A percentile compares a stretch with the other conserved stretches of the same genome.
Conservation (phyloP, 495 filamentous ascomycete species). For the Neurospora sp. region DNA sequence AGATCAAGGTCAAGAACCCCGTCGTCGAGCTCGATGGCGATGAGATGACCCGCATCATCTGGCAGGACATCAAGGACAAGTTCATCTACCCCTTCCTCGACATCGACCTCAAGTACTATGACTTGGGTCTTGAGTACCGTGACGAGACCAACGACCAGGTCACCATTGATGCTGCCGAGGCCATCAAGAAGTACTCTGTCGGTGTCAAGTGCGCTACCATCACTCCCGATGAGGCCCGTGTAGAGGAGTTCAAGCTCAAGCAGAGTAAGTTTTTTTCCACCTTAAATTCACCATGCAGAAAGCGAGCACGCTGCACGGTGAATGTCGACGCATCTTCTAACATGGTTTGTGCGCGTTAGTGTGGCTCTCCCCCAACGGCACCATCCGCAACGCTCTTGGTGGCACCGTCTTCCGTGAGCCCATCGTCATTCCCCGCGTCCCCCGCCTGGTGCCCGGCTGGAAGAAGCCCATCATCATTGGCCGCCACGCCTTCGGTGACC, state of each 20-base stretch:
- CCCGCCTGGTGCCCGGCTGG: conserved; percentile 90
- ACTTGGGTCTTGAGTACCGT: conserved; percentile 88
- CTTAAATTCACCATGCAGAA: neutral
- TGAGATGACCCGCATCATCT: conserved; percentile 99
- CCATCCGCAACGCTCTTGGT: conserved; percentile 89
- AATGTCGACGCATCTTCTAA: neutral
- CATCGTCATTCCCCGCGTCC: conserved; percentile 87
- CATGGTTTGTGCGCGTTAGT: conserved; percentile 38
- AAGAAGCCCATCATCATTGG: conserved; percentile 98
- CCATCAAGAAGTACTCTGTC: conserved; percentile 96
- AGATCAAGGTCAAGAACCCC: conserved; percentile 97
- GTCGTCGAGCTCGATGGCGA: conserved; percentile 96
- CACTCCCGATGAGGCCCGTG: conserved; percentile 91
- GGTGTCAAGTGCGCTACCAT: conserved; percentile 99
- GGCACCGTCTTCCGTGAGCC: conserved; percentile 98
- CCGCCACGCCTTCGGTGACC: conserved; percentile 96
- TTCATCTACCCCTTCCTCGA: conserved; percentile 93
- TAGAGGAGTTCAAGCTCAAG: conserved; percentile 97
- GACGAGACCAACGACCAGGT: conserved; percentile 95
- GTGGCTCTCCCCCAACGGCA: conserved; percentile 98
- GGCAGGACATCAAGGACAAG: conserved; percentile 97
- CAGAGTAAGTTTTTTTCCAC: conserved; percentile 51
- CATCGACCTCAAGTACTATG: conserved; percentile 98
- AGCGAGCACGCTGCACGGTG: neutral
- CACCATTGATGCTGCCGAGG: conserved; percentile 87